Conservation (phyloP, 495 filamentous ascomycete genomes). For the Platismatia glauca region DNA sequence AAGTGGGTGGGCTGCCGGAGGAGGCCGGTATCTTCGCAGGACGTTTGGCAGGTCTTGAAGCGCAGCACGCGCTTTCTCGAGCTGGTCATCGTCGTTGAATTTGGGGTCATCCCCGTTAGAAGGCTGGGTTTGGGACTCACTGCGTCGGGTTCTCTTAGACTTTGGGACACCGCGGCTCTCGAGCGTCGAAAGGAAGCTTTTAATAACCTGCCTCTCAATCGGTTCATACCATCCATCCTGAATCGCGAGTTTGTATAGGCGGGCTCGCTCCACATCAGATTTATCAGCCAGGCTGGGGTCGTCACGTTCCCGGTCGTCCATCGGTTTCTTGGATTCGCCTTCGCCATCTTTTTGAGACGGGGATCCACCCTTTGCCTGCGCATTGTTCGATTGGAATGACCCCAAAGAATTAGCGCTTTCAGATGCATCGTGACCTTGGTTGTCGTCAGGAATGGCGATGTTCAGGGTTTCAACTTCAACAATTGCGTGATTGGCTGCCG, state of each 20-base stretch:
- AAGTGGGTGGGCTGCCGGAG: constrained; percentile 32
- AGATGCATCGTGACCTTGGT: background rate
- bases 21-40: constrained; percentile 20
- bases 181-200: constrained; percentile 12
- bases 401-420: background rate
- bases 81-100: background rate
- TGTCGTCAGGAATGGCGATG: background rate
- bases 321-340: background rate
- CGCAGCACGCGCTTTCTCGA: constrained; percentile 4
- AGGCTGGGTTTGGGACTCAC: background rate
- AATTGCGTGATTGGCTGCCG: background rate
- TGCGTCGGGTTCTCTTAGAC: background rate
- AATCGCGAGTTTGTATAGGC: constrained; percentile 23
- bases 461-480: background rate
- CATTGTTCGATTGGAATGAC: background rate
- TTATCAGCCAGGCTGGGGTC: constrained; percentile 23
- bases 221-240: constrained; percentile 24
- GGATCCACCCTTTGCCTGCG: background rate
- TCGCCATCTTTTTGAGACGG: background rate
- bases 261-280: constrained; percentile 21
- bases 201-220: constrained; percentile 16
- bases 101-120: background rate
- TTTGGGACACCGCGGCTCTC: background rate
- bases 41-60: constrained; percentile 23
- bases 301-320: background rate